Base-by-base conservation (phyloP, 2,329 filamentous ascomycete genomes). In the Elsinoe necatrix region DNA sequence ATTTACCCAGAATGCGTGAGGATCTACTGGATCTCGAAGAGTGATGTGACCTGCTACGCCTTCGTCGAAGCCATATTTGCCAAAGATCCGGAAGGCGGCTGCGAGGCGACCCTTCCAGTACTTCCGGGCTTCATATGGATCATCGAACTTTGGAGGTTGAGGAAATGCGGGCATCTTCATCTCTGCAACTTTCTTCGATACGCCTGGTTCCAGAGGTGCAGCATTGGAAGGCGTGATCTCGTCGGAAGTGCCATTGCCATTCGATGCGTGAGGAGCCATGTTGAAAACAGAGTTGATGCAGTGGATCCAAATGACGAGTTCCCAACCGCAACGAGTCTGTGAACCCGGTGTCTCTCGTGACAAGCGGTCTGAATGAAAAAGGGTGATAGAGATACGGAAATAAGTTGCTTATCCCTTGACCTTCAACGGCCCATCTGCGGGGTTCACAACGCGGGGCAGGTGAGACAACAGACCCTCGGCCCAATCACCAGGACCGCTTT, bases 101-200 rank as follows among this genome's bases (percentile, higher is more conserved):
- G 73, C 74, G 59, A 76, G 69, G 18, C 73, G 69, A 56, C 73
- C 72, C 42, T 73, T 72, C 41, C 69, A 63, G 64, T 72, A 75
- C 45, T 70, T 68, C 23, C 74, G 66, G 59, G 75, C 67, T 54
- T 65, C 62, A 60, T 70, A 65, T 39, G 68, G 68, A 61, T 71
- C 69, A 14, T 68, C 66, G 56, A 72, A 72, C 51, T 61, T 63
- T 9, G 65, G 66, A 9, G 57, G 57, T 55, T 54, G 56, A 9
- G 59, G 59, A 31, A 61, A 58, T 39, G 54, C 57, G 2, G 42
- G 37, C 47, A 57, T 54, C 34, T 61, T 57, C 12, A 50, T 31
- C 41, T 55, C 25, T 16, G 58, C 57, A 4, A 51, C 43, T 9
- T 54, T 39, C 23, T 61, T 51, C 4, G 58, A 37, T 8, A 61